Conservation (phyloP, 495 filamentous ascomycete genomes). For the Barbatosphaeria neglecta region DNA sequence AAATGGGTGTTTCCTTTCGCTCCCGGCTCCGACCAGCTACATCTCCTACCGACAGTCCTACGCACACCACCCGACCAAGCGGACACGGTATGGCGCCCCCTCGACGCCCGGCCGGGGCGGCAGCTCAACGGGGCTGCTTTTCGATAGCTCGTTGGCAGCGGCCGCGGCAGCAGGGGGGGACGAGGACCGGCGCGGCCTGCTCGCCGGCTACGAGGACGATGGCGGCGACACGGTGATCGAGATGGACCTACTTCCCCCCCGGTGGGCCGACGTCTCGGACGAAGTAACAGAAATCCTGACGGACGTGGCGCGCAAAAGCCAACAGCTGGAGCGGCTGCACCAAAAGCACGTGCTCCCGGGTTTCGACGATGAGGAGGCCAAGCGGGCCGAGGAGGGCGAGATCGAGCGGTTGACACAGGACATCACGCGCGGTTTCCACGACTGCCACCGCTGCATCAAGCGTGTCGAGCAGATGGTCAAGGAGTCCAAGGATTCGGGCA, state of each 20-base stretch:
- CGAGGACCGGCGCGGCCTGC: constrained; percentile 76
- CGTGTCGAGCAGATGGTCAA: constrained; percentile 74
- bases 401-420: constrained; percentile 86
- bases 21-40: too few species aligned
- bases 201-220: constrained; percentile 71
- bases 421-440: constrained; percentile 79
- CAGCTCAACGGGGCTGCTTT: constrained; percentile 54
- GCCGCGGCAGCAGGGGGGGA: constrained; percentile 25
- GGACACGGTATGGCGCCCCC: constrained; percentile 54
- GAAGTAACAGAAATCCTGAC: constrained; percentile 78
- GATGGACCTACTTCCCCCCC: constrained; percentile 91
- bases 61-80: constrained; percentile 84
- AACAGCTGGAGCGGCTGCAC: constrained; percentile 79
- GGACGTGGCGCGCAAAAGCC: constrained; percentile 70
- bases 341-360: constrained; percentile 95
- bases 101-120: constrained; percentile 34
- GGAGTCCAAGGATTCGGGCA: constrained; percentile 54
- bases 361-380: constrained; percentile 87
- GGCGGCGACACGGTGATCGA: constrained; percentile 90
- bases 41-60: constrained; percentile 99
- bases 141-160: constrained; percentile 22
- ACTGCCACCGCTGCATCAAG: constrained; percentile 79
- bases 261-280: constrained; percentile 92
- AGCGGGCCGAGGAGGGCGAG: constrained; percentile 68
- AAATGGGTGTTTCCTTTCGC: not conserved